Conservation (phyloP, 1,139 yeast species). For the Kazachstania sp. region DNA sequence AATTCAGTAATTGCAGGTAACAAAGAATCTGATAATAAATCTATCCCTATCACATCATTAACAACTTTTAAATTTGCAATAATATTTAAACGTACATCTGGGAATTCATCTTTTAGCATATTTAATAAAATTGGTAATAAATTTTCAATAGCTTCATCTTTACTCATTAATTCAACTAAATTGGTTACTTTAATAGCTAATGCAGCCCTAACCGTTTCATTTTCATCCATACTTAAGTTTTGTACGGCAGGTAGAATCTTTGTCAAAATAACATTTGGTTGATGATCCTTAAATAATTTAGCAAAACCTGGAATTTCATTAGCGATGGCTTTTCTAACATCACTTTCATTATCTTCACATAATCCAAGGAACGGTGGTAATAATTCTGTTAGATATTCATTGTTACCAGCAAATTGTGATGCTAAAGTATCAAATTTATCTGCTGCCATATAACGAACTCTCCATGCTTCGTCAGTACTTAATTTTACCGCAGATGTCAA, state of each 20-base stretch:
- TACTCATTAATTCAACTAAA: slow-evolving; percentile 78
- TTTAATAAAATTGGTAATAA: slow-evolving; percentile 81
- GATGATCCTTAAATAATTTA: slow-evolving; percentile 41
- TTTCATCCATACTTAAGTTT: slow-evolving; percentile 79
- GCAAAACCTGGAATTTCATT: slow-evolving; percentile 84
- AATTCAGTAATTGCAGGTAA: slow-evolving; percentile 94
- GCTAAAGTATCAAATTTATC: slow-evolving; percentile 79
- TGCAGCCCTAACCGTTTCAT: slow-evolving; percentile 88
- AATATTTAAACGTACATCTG: slow-evolving; percentile 91
- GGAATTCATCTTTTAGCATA: slow-evolving; percentile 94
- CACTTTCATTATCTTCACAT: slow-evolving; percentile 92
- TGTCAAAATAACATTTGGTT: slow-evolving; percentile 43
- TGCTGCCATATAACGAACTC: slow-evolving; percentile 96
- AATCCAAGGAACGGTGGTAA: slow-evolving; percentile 52
- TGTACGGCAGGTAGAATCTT: slow-evolving; percentile 80
- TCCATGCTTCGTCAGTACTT: slow-evolving; percentile 90
- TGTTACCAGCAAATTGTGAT: slow-evolving; percentile 43
- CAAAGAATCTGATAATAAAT: slow-evolving; percentile 72
- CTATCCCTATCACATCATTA: slow-evolving; percentile 90
- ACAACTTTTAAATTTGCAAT: slow-evolving; percentile 87
- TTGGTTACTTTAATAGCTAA: slow-evolving; percentile 83
- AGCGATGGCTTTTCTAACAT: slow-evolving; percentile 90
- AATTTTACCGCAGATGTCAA: slow-evolving; percentile 56
- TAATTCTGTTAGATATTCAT: slow-evolving; percentile 50
- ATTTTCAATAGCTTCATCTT: slow-evolving; percentile 73